These are phyloP conservation scores for Candida tunisiensis DNA, from an alignment of 1,139 yeast genomes.

Conservation along the genomic window DNA sequence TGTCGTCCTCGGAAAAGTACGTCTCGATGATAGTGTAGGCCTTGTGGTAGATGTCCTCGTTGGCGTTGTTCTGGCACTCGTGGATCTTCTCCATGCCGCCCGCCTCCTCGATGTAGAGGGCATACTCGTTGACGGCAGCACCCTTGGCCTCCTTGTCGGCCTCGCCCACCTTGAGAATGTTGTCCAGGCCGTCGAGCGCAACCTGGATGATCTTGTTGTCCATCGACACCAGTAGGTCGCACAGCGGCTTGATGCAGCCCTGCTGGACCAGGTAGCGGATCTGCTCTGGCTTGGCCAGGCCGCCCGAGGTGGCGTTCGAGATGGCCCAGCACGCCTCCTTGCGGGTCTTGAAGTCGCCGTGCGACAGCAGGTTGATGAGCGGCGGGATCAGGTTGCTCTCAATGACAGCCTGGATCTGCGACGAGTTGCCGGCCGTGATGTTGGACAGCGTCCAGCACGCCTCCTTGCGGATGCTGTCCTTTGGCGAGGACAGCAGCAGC, in stretches of 20 bases:
- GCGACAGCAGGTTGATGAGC: constrained; percentile 59
- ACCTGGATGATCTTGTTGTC: constrained; percentile 91
- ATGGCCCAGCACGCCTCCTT: constrained; percentile 99
- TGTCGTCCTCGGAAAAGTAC: constrained; percentile 77
- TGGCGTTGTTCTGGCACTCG: constrained; percentile 82
- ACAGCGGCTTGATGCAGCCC: constrained; percentile 94
- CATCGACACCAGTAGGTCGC: constrained; percentile 77
- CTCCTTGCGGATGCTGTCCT: constrained; percentile 89
- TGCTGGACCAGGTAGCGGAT: constrained; percentile 82
- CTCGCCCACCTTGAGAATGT: constrained; percentile 88
- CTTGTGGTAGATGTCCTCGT: constrained; percentile 83
- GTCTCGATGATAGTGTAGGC: constrained; percentile 82
- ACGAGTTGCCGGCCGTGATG: constrained; percentile 92
- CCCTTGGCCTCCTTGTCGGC: constrained; percentile 70
- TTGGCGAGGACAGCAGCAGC: constrained; percentile 64
- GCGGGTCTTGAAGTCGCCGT: constrained; percentile 88
- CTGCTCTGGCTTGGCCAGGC: constrained; percentile 81
- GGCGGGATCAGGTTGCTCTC: constrained; percentile 92
- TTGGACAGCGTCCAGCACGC: constrained; percentile 98
- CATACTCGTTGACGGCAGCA: constrained; percentile 60
- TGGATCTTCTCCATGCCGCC: constrained; percentile 97
- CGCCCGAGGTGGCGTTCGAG: constrained; percentile 95
- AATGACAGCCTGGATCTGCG: constrained; percentile 92
- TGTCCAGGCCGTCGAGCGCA: constrained; percentile 87
- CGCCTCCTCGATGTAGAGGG: constrained; percentile 88